A percentile compares a stretch with the other conserved stretches of the same genome.
These are phyloP conservation scores for Arabidopsis thaliana DNA, from an alignment of 345 rosid species.

Conservation along the genomic window DNA sequence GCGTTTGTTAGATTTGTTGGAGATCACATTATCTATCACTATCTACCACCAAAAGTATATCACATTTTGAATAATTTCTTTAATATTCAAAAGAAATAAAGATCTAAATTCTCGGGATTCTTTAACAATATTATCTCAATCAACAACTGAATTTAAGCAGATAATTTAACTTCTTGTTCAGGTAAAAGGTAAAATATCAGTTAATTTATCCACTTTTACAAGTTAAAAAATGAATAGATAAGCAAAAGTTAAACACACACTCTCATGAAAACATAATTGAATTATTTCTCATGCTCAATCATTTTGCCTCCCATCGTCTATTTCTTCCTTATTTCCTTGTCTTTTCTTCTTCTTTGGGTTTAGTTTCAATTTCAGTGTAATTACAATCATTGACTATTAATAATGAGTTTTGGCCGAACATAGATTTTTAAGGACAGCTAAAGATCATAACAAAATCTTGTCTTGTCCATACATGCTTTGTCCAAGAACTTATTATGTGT, in stretches of 20 bases:
- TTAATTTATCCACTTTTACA: background rate
- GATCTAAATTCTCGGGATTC: slow-evolving; percentile 24
- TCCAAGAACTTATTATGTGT: slow-evolving; percentile 14
- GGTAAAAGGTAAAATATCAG: slow-evolving; percentile 8
- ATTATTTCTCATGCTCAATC: slow-evolving; percentile 47
- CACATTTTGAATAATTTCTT: background rate
- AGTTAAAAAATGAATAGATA: slow-evolving; percentile 10
- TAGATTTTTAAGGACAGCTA: slow-evolving; percentile 25
- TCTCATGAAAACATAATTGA: slow-evolving; percentile 38
- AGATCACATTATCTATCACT: slow-evolving; percentile 31
- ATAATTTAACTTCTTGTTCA: slow-evolving; percentile 25
- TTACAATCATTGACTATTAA: slow-evolving; percentile 43
- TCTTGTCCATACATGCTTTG: slow-evolving; percentile 38
- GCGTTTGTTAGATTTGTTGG: slow-evolving; percentile 33
- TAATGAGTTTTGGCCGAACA: slow-evolving; percentile 35
- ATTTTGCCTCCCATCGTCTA: slow-evolving; percentile 45
- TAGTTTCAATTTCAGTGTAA: slow-evolving; percentile 41
- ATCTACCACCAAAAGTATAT: slow-evolving; percentile 26
- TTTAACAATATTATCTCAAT: slow-evolving; percentile 1
- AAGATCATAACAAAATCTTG: slow-evolving; percentile 35
- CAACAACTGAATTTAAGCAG: slow-evolving; percentile 28
- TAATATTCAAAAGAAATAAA: background rate
- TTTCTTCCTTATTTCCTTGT: slow-evolving; percentile 6
- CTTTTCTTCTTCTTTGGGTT: background rate
- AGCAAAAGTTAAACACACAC: slow-evolving; percentile 36